Base-by-base conservation (phyloP, 768 basidiomycete genomes). In the Phlegmacium glaucopus region DNA sequence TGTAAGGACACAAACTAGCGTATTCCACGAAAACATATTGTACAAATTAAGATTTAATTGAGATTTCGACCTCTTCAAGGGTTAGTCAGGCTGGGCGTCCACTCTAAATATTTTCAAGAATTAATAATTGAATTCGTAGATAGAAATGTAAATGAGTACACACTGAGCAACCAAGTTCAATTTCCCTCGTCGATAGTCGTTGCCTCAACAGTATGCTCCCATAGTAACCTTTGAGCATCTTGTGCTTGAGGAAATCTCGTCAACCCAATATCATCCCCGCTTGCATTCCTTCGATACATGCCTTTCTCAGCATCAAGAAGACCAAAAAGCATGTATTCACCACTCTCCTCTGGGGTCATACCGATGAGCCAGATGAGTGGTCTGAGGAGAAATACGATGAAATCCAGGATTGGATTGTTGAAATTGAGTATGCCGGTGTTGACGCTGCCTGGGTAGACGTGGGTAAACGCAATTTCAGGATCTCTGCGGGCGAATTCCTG, bases 391-490 rank as follows among this genome's bases (percentile, higher is more conserved):
- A 56, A 49, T 2, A 47, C 35, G 29, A 61, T 28, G n/a, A 59
- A 39, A 10, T 54, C 55, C 13, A 47, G 40, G 8, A 59, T 39
- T 11, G 51, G 53, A 12, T 46, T 51, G 17, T 30, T 37, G 37
- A 45, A 57, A 16, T 45, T 50, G 10, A 52, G 41, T 34, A 51
- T 49, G 16, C 39, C 54, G 9, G 71, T 71, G 39, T 63, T 55
- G 18, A 75, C 72, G 30, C 56, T 42, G 1, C 77, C 78, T 0
- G 77, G 76, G 44, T 56, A 61, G 25, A 64, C 64, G 51, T 78
- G 77, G 1, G 68, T 64, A 58, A 79, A 77, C 5, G 67, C 61
- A 28, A 78, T 60, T 26, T 57, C 64, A 6, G 72, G 72, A 29
- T 77, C 61, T 1, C 64, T 63, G 7, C 63, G 53, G 1, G 75